Evolutionary conservation across 2,329 filamentous ascomycete genomes (phyloP), one percentile per base, ranked within the genome.

Genomic region (Botrytis hyacinthi): DNA sequence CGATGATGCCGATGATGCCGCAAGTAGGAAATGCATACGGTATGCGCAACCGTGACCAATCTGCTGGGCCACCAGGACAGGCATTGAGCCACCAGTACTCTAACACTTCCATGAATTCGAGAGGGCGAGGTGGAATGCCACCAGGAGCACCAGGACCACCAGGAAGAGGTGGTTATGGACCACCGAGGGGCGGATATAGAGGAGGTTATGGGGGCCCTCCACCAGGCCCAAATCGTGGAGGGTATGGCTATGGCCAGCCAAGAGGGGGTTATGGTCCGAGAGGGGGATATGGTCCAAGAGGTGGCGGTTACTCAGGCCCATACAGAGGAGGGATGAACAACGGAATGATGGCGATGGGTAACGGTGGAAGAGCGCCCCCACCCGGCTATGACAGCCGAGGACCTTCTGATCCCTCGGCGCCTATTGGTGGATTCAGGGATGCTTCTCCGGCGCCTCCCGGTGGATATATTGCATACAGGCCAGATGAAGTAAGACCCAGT

Each of bases 31-130:
- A 75, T 60, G 48, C 74, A 35, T 78, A 76, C 73, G 78, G 77
- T 86, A 77, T 82, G 81, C 22, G 88, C 86, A 77, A 85, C 82
- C 70, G 81, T 84, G 80, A 85, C 84, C 74, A 82, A 83, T 77
- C 84, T 83, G 4, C 84, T 83, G 67, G 88, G 85, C 14, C 81
- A 81, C 72, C 87, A 85, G 67, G 88, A 85, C 14, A 81, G 81
- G 71, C 87, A 85, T 73, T 85, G 83, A 60, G 84, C 84, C 82
- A 86, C 83, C 78, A 83, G 73, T 79, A 79, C 61, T 78, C 79
- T 3, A 78, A 81, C 70, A 75, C 73, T 61, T 75, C 78, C 4
- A 76, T 80, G 75, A 77, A 76, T 65, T 76, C 73, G 40, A 75
- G 79, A 73, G 79, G 78, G 35, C 75, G 80, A 75, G 78, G 78